A percentile compares a stretch with the other conserved stretches of the same genome.
Evolutionary conservation across 1,139 yeast genomes (phyloP).

Genomic region (Nakaseomyces glabratus): DNA sequence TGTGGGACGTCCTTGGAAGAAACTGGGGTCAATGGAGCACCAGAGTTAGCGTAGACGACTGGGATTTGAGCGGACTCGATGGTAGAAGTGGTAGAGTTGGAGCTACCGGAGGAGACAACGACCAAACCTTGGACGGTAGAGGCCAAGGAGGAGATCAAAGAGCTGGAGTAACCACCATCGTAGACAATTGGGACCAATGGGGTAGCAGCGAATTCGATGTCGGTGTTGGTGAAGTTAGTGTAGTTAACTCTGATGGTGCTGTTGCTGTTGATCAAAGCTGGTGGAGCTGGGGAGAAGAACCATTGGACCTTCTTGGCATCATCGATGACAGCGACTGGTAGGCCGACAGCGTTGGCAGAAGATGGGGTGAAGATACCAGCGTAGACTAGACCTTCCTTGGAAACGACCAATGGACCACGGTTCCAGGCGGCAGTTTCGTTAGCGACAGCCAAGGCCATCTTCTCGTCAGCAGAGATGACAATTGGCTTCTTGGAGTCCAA

Average conservation of each 20-base stretch:
- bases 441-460: constrained; percentile 24
- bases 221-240: constrained; percentile 20
- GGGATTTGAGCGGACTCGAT: constrained; percentile 15
- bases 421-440: constrained; percentile 16
- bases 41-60: constrained; percentile 21
- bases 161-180: constrained; percentile 22
- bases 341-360: constrained; percentile 11
- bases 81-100: constrained; percentile 18
- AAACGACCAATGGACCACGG: constrained; percentile 26
- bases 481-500: constrained; percentile 23
- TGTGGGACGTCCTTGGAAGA: constrained; percentile 19
- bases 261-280: constrained; percentile 16
- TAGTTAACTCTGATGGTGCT: constrained; percentile 18
- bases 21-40: constrained; percentile 15
- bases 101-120: constrained; percentile 21
- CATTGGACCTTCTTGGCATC: constrained; percentile 15
- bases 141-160: constrained; percentile 15
- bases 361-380: constrained; percentile 26
- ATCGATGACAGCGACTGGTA: constrained; percentile 22
- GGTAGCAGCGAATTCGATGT: constrained; percentile 7
- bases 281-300: constrained; percentile 23
- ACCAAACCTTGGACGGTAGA: constrained; percentile 22
- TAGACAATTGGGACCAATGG: constrained; percentile 25
- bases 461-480: constrained; percentile 21
- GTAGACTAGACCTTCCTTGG: constrained; percentile 20